Conservation (phyloP, 352 stramenopile species). For the Phytophthora tubulina region DNA sequence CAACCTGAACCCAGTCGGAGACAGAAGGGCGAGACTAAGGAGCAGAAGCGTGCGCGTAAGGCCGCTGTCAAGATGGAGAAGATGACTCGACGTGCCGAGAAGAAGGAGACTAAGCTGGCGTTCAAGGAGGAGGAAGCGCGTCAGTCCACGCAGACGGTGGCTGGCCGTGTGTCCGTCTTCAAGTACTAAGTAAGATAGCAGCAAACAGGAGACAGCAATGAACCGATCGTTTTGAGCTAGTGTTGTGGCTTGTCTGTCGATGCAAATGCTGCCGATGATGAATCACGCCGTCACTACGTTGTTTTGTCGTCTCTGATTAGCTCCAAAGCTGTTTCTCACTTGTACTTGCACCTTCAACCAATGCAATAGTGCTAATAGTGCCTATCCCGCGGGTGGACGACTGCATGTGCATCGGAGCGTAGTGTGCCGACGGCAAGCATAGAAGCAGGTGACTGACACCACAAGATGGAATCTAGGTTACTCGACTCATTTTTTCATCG, state of each 20-base stretch:
- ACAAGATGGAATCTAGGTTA: background rate
- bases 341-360: constrained; percentile 5
- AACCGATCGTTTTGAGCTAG: constrained; percentile 14
- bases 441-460: background rate
- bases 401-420: constrained; percentile 2
- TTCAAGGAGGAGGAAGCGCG: constrained; percentile 94
- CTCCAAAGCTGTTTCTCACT: background rate
- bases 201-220: constrained; percentile 15
- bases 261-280: background rate
- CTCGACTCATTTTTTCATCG: constrained; percentile 23
- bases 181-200: constrained; percentile 64
- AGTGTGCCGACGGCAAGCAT: constrained; percentile 4
- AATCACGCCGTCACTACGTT: constrained; percentile 5
- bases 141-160: constrained; percentile 67
- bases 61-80: constrained; percentile 93
- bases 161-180: constrained; percentile 76
- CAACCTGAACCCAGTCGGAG: constrained; percentile 33
- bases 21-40: constrained; percentile 88
- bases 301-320: constrained; percentile 1
- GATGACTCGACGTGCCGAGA: constrained; percentile 91
- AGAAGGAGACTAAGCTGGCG: constrained; percentile 95
- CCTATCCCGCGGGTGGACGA: constrained; percentile 20
- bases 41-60: constrained; percentile 95
- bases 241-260: constrained; percentile 12
- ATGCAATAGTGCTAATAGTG: background rate